Evolutionary conservation across 345 rosid species (phyloP), one percentile per base, ranked within the genome.

Genomic region (Citrus medica): DNA sequence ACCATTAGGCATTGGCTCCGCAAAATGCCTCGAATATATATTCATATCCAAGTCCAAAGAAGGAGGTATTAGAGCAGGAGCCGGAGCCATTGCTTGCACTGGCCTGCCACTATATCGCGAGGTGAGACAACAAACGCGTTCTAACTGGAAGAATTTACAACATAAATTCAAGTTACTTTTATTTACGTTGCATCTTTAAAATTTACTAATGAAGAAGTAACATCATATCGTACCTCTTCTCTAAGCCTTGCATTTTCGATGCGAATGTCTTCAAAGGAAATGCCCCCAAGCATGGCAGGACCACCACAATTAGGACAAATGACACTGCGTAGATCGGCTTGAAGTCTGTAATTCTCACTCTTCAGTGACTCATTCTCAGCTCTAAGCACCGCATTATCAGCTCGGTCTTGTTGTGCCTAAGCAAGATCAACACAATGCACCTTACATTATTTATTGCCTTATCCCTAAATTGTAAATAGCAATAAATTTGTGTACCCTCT

Each of bases 391-490:
- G 77, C 81, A 76, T 95, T 95, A 53, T 95, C 98, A 0, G 91
- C 9, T 65, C 98, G 86, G 79, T 92, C 99, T 84, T 95, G 99
- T 72, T 93, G 97, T 67, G 98, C 97, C 99, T 95, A 72, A 28
- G 4, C 13, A 66, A 19, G 12, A 66, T 21, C 62, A 51, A 25
- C 17, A 33, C 24, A 27, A 3, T 46, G 5, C n/a, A 19, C 38
- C 17, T 37, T 38, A 59, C 27, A 53, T 27, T 19, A 68, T 9
- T 58, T 14, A 53, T 53, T 24, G 48, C 27, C 30, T 35, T 71
- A 75, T 33, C 73, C 71, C 74, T 62, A 81, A 55, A 68, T 28
- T 64, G 62, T 16, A 42, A 60, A 32, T 51, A 33, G 76, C 78
- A 83, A 83, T 85, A 79, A 85, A 71, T 71, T 35, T 24, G 63